Evolutionary conservation across 2,329 filamentous ascomycete genomes (phyloP).

Genomic region (Chlorencoelia australis): DNA sequence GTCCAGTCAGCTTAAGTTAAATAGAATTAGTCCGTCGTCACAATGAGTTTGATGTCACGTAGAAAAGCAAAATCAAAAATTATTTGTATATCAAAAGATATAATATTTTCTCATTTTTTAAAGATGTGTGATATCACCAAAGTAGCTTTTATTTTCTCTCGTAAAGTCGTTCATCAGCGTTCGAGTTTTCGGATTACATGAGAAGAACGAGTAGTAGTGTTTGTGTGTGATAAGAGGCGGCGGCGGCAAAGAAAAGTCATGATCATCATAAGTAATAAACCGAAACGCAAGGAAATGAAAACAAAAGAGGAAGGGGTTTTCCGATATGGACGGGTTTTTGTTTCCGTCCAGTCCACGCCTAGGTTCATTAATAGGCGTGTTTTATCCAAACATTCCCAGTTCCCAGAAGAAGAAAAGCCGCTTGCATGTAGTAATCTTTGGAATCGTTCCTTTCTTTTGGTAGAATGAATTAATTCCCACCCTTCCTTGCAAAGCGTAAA

Average conservation of each 20-base stretch:
- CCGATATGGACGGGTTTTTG: no score
- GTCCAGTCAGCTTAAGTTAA: no score
- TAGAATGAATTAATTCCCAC: slow-evolving; percentile 13
- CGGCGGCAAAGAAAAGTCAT: slow-evolving; percentile 26
- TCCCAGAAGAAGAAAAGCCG: slow-evolving; percentile 3
- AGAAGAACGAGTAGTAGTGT: slow-evolving; percentile 24
- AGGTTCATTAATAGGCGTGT: slow-evolving; percentile 25
- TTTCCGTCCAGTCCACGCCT: slow-evolving; percentile 24
- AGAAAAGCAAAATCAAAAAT: no score
- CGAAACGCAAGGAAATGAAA: slow-evolving; percentile 17
- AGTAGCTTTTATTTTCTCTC: slow-evolving; percentile 33
- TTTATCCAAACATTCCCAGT: slow-evolving; percentile 9
- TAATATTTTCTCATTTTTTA: no score
- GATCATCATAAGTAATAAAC: slow-evolving; percentile 28
- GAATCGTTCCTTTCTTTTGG: slow-evolving; percentile 17
- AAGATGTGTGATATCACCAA: no score
- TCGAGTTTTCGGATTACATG: slow-evolving; percentile 32
- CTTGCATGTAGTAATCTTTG: slow-evolving; percentile 25
- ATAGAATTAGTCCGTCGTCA: no score
- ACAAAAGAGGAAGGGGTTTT: not conserved
- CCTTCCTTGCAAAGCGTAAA: slow-evolving; percentile 16
- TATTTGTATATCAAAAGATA: no score
- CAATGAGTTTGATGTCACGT: no score
- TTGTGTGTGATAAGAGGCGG: no score
- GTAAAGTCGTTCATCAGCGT: slow-evolving; percentile 32